A percentile compares a stretch with the other conserved stretches of the same genome.
phyloP scores from a whole-genome alignment of 2,329 filamentous ascomycete genomes.

The Biscogniauxia mediterranea region DNA sequence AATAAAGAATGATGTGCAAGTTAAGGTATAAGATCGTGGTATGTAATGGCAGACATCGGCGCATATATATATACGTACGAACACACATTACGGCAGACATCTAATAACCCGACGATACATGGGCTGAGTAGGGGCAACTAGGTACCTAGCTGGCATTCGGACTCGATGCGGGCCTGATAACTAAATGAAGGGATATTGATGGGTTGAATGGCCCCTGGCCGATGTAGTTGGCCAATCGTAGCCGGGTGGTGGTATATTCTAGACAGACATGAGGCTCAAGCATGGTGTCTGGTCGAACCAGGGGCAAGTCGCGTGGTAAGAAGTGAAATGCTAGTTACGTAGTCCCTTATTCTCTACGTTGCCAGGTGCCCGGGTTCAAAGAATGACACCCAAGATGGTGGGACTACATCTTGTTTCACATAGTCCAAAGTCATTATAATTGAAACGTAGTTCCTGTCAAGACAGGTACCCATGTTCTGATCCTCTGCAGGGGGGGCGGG shows the following conservation, averaged over 20 bases:
- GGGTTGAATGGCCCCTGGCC: not conserved
- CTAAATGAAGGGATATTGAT: not conserved
- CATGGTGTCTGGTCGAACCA: not conserved
- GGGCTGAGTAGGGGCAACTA: not conserved
- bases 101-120: not conserved
- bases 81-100: not conserved
- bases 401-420: not conserved
- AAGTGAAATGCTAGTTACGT: not conserved
- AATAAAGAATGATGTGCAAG: not conserved
- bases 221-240: not conserved
- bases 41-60: not conserved
- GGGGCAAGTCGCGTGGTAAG: not conserved
- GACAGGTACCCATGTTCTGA: not conserved
- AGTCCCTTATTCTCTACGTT: not conserved
- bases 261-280: not conserved
- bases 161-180: not conserved
- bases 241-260: not conserved
- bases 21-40: not conserved
- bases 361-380: not conserved
- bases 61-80: not conserved
- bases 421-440: not conserved
- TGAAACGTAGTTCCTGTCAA: conserved; percentile 1
- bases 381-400: not conserved
- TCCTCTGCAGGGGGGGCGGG: not conserved
- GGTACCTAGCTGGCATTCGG: not conserved